Conservation (phyloP, 2,329 filamentous ascomycete genomes). For the Thielaviopsis musarum region DNA sequence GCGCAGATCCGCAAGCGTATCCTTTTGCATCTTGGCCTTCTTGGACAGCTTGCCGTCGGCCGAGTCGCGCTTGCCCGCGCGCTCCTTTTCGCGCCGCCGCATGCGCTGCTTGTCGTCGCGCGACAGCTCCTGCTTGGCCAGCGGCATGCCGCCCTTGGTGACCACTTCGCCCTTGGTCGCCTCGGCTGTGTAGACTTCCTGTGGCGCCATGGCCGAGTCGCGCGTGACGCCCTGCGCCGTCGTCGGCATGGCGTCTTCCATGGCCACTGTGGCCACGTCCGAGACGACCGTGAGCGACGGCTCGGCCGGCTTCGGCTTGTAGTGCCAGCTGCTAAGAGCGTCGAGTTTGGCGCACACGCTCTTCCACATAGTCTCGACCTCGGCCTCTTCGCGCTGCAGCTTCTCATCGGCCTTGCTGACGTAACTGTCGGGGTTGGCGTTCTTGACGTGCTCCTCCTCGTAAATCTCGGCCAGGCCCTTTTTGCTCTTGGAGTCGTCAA, state of each 20-base stretch:
- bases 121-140: slow-evolving; percentile 72
- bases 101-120: slow-evolving; percentile 68
- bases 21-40: slow-evolving; percentile 24
- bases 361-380: slow-evolving; percentile 71
- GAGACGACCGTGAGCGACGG: slow-evolving; percentile 73
- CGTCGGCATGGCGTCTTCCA: slow-evolving; percentile 89
- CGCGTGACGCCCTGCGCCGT: slow-evolving; percentile 56
- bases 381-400: slow-evolving; percentile 61
- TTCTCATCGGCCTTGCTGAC: slow-evolving; percentile 72
- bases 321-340: slow-evolving; percentile 82
- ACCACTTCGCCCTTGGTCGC: slow-evolving; percentile 57
- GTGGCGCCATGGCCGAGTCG: slow-evolving; percentile 69
- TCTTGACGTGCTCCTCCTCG: slow-evolving; percentile 76
- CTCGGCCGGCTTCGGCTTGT: slow-evolving; percentile 73
- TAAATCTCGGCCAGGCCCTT: slow-evolving; percentile 85
- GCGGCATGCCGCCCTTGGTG: slow-evolving; percentile 57
- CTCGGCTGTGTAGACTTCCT: slow-evolving; percentile 77
- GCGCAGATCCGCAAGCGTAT: slow-evolving; percentile 51
- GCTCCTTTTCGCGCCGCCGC: slow-evolving; percentile 71
- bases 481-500: slow-evolving; percentile 76
- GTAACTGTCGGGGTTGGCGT: slow-evolving; percentile 60
- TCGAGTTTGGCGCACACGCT: slow-evolving; percentile 68
- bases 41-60: slow-evolving; percentile 21
- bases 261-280: slow-evolving; percentile 77
- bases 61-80: slow-evolving; percentile 46